Percentiles rank a stretch among this genome's conserved stretches.
These are phyloP conservation scores for Tarenaya hassleriana DNA, from an alignment of 345 rosid genomes.

Conservation along the genomic window DNA sequence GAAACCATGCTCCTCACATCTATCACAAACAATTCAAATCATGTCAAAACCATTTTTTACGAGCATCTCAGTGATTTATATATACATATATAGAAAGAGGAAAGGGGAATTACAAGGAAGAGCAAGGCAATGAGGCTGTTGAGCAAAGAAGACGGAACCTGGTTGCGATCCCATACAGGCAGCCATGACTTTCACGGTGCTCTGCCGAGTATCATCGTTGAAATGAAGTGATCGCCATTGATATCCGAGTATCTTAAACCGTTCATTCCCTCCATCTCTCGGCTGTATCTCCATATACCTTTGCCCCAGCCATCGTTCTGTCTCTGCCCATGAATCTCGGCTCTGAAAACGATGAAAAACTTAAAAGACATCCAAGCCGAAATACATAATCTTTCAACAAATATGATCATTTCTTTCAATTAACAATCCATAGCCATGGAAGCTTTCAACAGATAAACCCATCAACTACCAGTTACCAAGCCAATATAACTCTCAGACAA, in stretches of 20 bases:
- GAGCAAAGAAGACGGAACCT: slow-evolving; percentile 52
- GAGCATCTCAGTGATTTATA: too few species aligned
- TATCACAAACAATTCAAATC: slow-evolving; percentile 25
- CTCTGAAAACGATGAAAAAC: slow-evolving; percentile 33
- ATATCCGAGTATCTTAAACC: slow-evolving; percentile 65
- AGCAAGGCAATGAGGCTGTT: slow-evolving; percentile 79
- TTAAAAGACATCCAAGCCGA: neutral
- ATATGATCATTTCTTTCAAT: neutral
- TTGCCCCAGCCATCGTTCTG: slow-evolving; percentile 72
- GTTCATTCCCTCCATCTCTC: slow-evolving; percentile 21
- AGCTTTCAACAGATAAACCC: too few species aligned
- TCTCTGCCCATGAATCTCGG: slow-evolving; percentile 49
- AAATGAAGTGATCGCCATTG: slow-evolving; percentile 87
- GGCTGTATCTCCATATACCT: slow-evolving; percentile 46
- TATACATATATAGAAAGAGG: neutral
- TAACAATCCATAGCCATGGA: neutral
- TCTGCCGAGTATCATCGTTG: slow-evolving; percentile 73
- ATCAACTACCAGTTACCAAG: too few species aligned
- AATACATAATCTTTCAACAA: neutral
- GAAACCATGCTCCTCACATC: slow-evolving; percentile 89
- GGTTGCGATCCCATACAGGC: slow-evolving; percentile 47
- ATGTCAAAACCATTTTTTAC: neutral
- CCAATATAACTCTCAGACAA: too few species aligned
- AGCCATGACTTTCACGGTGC: slow-evolving; percentile 86
- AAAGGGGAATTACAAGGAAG: slow-evolving; percentile 55